Evolutionary conservation across 2,329 filamentous ascomycete species (phyloP).

Genomic region (Pseudogymnoascus sp.): DNA sequence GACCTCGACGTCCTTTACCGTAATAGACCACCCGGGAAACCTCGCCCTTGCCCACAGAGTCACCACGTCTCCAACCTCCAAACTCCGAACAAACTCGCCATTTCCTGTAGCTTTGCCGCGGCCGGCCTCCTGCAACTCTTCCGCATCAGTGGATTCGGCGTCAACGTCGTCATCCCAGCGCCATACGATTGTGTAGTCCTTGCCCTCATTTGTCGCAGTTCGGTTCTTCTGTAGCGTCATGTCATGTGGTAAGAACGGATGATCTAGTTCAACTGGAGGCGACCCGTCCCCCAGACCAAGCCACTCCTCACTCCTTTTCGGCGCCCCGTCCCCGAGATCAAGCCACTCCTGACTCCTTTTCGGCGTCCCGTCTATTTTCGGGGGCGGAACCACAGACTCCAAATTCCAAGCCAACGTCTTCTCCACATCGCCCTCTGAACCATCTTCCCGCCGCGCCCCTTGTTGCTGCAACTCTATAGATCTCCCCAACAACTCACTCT

Average conservation of each 20-base stretch:
- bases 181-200: conserved; percentile 47
- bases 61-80: conserved; percentile 54
- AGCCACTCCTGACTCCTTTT: background rate
- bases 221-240: conserved; percentile 40
- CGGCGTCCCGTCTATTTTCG: background rate
- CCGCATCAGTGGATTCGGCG: conserved; percentile 35
- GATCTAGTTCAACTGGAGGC: conserved; percentile 24
- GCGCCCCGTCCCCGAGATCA: background rate
- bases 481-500: background rate
- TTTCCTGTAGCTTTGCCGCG: conserved; percentile 44
- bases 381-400: background rate
- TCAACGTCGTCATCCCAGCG: conserved; percentile 42
- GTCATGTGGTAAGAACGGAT: conserved; percentile 32
- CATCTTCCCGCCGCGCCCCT: background rate
- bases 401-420: background rate
- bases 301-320: too few species aligned
- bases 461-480: background rate
- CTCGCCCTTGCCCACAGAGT: conserved; percentile 55
- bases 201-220: conserved; percentile 32
- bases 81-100: conserved; percentile 48
- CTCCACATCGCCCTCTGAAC: background rate
- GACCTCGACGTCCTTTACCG: conserved; percentile 42
- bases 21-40: conserved; percentile 48
- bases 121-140: conserved; percentile 33
- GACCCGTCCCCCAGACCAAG: background rate